Percentiles rank a stretch among this genome's conserved stretches.
Conservation (phyloP, 2,329 filamentous ascomycete species). For the Diaporthe sp. region DNA sequence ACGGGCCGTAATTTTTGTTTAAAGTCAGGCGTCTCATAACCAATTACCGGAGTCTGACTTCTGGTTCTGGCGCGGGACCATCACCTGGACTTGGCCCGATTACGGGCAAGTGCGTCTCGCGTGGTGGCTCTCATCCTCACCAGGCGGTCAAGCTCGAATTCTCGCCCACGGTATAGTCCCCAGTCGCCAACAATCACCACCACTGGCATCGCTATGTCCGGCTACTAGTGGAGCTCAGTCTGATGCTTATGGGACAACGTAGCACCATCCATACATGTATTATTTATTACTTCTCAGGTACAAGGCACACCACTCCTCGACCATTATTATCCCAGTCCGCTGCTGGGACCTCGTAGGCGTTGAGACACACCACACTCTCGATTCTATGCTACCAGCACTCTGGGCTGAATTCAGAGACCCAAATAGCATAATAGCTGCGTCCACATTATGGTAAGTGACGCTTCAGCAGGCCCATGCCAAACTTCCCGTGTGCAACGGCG, state of each 20-base stretch:
- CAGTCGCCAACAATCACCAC: background rate
- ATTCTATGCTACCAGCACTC: background rate
- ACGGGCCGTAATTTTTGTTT: background rate
- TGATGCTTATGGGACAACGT: background rate
- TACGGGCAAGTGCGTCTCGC: background rate
- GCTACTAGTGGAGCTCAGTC: background rate
- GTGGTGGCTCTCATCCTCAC: background rate
- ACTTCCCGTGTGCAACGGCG: background rate
- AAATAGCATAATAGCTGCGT: conserved; percentile 16
- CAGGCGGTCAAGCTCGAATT: background rate
- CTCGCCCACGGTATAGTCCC: background rate
- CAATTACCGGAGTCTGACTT: background rate
- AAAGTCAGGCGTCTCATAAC: background rate
- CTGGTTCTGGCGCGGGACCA: background rate
- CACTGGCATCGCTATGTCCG: background rate
- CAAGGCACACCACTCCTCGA: background rate
- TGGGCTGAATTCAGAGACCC: background rate
- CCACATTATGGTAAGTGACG: background rate
- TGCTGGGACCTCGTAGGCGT: background rate
- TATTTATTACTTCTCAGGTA: background rate
- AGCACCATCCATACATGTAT: background rate
- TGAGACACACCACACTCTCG: background rate
- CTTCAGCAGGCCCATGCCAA: background rate
- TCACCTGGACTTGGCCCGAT: background rate
- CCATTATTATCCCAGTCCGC: background rate